Conservation (phyloP, 305 asterid genomes). For the Fraxinus baroniana region DNA sequence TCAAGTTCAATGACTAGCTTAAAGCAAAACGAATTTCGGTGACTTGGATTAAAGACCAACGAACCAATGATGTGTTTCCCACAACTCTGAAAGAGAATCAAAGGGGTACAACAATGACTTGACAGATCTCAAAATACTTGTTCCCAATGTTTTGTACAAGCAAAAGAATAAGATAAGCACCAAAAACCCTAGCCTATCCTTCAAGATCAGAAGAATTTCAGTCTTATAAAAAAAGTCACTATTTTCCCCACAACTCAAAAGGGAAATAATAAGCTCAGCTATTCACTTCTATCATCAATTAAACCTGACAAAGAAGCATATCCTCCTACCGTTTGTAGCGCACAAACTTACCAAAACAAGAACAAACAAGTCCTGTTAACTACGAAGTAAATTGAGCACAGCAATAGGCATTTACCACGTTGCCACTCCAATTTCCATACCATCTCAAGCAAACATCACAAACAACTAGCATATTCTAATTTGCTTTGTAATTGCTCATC, state of each 20-base stretch:
- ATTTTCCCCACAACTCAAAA: not conserved
- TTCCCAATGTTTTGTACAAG: slow-evolving; percentile 23
- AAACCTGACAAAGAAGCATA: slow-evolving; percentile 2
- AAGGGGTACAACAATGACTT: not conserved
- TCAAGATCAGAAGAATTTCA: slow-evolving; percentile 9
- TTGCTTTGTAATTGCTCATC: not conserved
- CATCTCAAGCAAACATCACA: slow-evolving; percentile 11
- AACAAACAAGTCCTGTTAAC: not conserved
- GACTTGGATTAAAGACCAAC: not conserved
- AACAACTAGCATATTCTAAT: slow-evolving; percentile 10
- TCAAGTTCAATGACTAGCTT: not conserved
- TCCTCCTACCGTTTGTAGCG: not conserved
- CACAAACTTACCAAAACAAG: not conserved
- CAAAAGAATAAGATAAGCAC: slow-evolving; percentile 56
- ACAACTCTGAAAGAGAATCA: not conserved
- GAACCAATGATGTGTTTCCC: not conserved
- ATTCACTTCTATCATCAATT: slow-evolving; percentile 4
- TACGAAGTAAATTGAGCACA: not conserved
- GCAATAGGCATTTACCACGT: not conserved
- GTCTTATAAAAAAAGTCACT: not conserved
- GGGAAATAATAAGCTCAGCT: slow-evolving; percentile 1
- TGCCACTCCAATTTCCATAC: not conserved
- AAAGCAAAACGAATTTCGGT: not conserved
- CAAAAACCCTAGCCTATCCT: slow-evolving; percentile 40
- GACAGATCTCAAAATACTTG: not conserved